phyloP scores from a whole-genome alignment of 306 rosid species.

The Gastrolobium bilobum region DNA sequence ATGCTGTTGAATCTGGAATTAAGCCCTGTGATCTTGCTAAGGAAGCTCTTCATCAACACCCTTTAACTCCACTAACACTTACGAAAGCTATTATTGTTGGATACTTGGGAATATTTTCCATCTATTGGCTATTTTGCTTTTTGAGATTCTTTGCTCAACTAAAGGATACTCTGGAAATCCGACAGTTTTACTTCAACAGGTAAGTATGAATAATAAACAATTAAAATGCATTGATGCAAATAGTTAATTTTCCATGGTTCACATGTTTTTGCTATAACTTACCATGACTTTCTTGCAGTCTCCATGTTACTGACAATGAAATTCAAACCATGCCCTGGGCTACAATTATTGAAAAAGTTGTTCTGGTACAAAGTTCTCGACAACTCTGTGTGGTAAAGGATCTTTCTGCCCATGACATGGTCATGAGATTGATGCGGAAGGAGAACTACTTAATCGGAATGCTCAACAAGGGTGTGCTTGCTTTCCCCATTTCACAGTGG shows the following conservation, averaged over 20 bases:
- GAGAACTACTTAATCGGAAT: conserved; percentile 95
- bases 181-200: conserved; percentile 86
- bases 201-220: conserved; percentile 41
- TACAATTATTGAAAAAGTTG: conserved; percentile 84
- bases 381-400: conserved; percentile 88
- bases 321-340: conserved; percentile 98
- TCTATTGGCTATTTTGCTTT: conserved; percentile 92
- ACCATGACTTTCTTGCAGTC: conserved; percentile 66
- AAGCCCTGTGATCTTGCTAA: conserved; percentile 94
- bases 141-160: conserved; percentile 90
- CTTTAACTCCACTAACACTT: conserved; percentile 84
- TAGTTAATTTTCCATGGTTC: conserved; percentile 17
- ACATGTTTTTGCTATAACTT: conserved; percentile 14
- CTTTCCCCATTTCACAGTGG: conserved; percentile 92
- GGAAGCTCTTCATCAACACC: conserved; percentile 86
- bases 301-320: conserved; percentile 82
- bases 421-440: conserved; percentile 97
- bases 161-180: conserved; percentile 72
- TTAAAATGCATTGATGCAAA: conserved; percentile 17
- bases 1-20: conserved; percentile 90
- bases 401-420: conserved; percentile 92
- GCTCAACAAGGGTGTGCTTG: conserved; percentile 94
- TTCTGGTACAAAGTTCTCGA: conserved; percentile 72
- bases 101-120: conserved; percentile 87
- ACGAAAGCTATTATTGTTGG: conserved; percentile 82